Percentiles rank a stretch among this genome's conserved stretches.
phyloP scores from a whole-genome alignment of 139 green algal genomes.

The Monoraphidium neglectum region DNA sequence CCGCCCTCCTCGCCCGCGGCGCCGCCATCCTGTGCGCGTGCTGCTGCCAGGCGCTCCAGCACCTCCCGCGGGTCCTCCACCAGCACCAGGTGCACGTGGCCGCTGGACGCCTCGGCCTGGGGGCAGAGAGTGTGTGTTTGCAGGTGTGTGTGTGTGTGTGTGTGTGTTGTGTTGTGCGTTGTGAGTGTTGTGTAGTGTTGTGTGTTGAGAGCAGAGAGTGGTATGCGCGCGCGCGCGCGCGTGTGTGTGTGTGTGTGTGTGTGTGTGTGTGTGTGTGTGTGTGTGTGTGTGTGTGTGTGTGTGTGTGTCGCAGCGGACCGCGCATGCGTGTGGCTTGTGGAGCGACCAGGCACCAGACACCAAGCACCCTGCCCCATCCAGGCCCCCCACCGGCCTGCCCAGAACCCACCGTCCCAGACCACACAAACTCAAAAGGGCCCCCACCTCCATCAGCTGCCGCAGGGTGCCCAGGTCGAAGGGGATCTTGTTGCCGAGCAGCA shows the following conservation, averaged over 20 bases:
- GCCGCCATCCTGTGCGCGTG: not conserved
- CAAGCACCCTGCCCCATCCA: not conserved
- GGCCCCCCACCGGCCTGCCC: no score
- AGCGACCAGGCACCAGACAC: not conserved
- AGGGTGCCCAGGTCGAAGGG: constrained; percentile 27
- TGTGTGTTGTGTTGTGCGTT: no score
- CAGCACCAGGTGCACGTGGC: constrained; percentile 13
- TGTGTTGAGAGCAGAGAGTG: no score
- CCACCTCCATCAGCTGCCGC: constrained; percentile 21
- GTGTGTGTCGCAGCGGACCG: no score
- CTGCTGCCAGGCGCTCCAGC: constrained; percentile 11
- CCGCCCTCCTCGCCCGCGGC: no score
- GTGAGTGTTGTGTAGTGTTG: no score
- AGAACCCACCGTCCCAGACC: not conserved
- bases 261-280: not conserved
- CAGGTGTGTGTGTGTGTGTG: no score
- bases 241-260: not conserved
- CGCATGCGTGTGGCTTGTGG: no score
- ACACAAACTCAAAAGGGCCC: not conserved
- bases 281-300: no score
- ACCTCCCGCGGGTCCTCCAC: constrained; percentile 19
- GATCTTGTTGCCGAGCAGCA: constrained; percentile 31
- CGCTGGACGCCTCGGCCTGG: constrained; percentile 19
- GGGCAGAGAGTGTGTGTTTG: no score
- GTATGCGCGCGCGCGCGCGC: no score